Percentiles rank a stretch among this genome's conserved stretches.
These are phyloP conservation scores for Termitomyces sp. DNA, from an alignment of 768 basidiomycete genomes.

Conservation along the genomic window DNA sequence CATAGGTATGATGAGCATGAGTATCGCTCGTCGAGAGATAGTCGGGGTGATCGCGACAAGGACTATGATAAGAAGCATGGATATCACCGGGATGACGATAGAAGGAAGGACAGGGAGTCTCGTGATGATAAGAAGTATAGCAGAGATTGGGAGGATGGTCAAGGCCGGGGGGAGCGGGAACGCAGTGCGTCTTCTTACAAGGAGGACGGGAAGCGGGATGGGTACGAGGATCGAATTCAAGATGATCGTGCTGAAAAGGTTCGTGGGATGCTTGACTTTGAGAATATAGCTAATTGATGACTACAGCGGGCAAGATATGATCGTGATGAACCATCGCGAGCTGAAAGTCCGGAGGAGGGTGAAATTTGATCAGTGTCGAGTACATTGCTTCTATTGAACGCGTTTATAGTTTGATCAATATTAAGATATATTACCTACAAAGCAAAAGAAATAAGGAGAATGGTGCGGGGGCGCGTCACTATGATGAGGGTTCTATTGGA, in stretches of 20 bases:
- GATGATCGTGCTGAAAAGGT: slow-evolving; percentile 71
- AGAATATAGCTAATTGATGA: slow-evolving; percentile 11
- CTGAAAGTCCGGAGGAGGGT: slow-evolving; percentile 84
- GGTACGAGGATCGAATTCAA: slow-evolving; percentile 43
- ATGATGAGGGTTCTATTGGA: slow-evolving; percentile 19
- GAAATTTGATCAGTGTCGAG: slow-evolving; percentile 55
- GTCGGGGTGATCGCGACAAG: slow-evolving; percentile 35
- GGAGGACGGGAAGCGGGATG: slow-evolving; percentile 49
- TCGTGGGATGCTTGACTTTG: slow-evolving; percentile 9
- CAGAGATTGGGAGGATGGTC: slow-evolving; percentile 47
- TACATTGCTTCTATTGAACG: neutral
- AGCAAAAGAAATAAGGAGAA: neutral
- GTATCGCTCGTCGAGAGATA: slow-evolving; percentile 37
- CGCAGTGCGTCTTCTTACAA: slow-evolving; percentile 32
- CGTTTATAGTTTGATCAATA: neutral
- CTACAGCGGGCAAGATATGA: slow-evolving; percentile 54
- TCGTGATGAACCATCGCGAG: slow-evolving; percentile 38
- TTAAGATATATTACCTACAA: slow-evolving; percentile 12
- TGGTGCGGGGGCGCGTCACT: neutral
- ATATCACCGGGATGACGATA: slow-evolving; percentile 52
- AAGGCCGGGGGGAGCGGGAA: slow-evolving; percentile 28
- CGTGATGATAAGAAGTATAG: slow-evolving; percentile 33
- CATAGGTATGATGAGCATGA: slow-evolving; percentile 51
- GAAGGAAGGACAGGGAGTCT: slow-evolving; percentile 48
- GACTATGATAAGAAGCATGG: slow-evolving; percentile 38